phyloP scores from a whole-genome alignment of 768 basidiomycete genomes.

The Chalciporus piperatus region DNA sequence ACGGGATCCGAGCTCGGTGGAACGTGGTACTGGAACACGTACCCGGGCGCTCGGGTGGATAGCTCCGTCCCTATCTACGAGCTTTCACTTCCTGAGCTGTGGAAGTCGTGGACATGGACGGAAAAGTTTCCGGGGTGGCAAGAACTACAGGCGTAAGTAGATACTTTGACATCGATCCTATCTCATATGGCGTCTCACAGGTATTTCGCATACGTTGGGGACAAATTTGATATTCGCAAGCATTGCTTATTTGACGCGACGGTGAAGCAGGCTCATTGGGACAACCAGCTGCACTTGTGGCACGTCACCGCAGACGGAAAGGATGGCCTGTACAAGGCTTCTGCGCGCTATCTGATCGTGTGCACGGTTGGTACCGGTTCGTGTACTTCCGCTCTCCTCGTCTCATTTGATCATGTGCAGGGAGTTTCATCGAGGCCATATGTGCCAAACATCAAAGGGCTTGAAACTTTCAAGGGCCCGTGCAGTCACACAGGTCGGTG shows the following conservation, averaged over 20 bases:
- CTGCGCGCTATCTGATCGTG: conserved; percentile 10
- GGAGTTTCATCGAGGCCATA: conserved; percentile 10
- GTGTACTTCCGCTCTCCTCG: not conserved
- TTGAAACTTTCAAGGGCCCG: conserved; percentile 7
- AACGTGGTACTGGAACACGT: conserved; percentile 16
- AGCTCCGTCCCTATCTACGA: conserved; percentile 10
- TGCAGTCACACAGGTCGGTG: conserved; percentile 11
- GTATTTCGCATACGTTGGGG: conserved; percentile 15
- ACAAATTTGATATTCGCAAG: conserved; percentile 13
- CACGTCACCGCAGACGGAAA: conserved; percentile 3
- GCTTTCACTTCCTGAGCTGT: conserved; percentile 12
- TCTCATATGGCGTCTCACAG: no score
- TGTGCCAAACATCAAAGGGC: conserved; percentile 8
- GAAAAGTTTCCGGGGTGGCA: conserved; percentile 12
- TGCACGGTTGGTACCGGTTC: conserved; percentile 7
- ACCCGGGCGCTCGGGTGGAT: conserved; percentile 14
- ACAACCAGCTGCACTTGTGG: conserved; percentile 9
- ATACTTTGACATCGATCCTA: no score
- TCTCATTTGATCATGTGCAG: conserved; percentile 1
- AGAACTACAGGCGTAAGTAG: conserved; percentile 10
- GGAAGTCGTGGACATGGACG: conserved; percentile 11
- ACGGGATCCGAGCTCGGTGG: conserved; percentile 12
- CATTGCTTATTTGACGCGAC: conserved; percentile 12
- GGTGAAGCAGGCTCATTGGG: conserved; percentile 12
- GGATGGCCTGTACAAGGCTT: conserved; percentile 9